Conservation (phyloP, 345 rosid genomes). For the Citrus hindsii region DNA sequence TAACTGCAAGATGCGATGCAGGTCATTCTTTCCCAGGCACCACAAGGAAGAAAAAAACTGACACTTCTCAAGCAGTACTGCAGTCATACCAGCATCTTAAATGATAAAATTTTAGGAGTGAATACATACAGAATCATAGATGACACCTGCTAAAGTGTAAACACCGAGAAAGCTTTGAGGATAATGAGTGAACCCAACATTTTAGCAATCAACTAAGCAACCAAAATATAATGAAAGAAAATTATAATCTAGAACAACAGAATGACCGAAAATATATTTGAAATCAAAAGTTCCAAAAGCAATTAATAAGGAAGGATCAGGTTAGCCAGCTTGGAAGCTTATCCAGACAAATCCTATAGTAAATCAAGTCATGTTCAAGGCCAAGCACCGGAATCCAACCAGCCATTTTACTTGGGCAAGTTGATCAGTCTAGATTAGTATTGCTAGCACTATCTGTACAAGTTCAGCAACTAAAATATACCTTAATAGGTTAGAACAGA, state of each 20-base stretch:
- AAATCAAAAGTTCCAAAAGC: background rate
- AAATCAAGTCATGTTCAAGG: background rate
- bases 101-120: background rate
- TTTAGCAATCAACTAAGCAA: background rate
- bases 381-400: background rate
- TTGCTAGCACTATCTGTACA: background rate
- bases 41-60: background rate
- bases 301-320: background rate
- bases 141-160: background rate
- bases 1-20: background rate
- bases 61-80: background rate
- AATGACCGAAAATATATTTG: background rate
- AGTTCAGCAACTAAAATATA: background rate
- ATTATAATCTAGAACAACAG: background rate
- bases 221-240: background rate
- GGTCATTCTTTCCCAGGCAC: background rate
- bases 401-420: background rate
- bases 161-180: background rate
- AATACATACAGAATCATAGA: background rate
- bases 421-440: background rate
- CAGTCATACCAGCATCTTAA: background rate
- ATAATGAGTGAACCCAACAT: background rate
- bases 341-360: background rate
- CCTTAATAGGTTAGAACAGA: background rate
- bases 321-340: background rate